Base-by-base conservation (phyloP, 345 rosid species). In the Moringa oleifera region DNA sequence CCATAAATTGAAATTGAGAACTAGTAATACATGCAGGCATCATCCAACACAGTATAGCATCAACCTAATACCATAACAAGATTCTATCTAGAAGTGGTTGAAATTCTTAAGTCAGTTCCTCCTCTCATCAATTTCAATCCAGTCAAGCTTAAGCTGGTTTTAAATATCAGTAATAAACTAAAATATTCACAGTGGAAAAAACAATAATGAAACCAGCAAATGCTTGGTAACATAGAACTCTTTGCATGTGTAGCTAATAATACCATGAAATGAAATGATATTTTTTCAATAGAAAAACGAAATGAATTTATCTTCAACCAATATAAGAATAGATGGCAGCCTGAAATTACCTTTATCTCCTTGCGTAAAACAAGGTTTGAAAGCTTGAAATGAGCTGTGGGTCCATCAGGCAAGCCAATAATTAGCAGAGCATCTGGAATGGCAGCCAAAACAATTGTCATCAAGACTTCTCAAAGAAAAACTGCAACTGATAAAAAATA, bases 351-450 rank as follows among this genome's bases (percentile, higher is more conserved):
- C 99, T 91, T 95, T 62, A 91, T 88, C 54, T 95, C 95, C 75
- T 91, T 95, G 54, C 90, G 85, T 20, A 95, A 67, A 56, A 87
- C 86, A 59, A 95, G 95, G 63, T 75, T 81, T 13, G 97, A 88
- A 62, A 95, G 79, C 71, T 85, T 95, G 76, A 95, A 95, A 71
- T 91, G 95, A 23, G 99, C 99, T 25, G 99, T 91, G 46, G 99
- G 99, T 60, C 99, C 99, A 62, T 65, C 68, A 6, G 97, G 99
- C 81, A 95, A 81, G 54, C 93, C 85, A 31, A 89, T 84, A 54
- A 95, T 58, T 61, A 89, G 71, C 18, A 89, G 88, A 45, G 91
- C 97, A 81, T 95, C 99, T 94, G 62, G 51, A 59, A n/a, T n/a
- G 23, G 63, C 20, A 68, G 41, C 37, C 33, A 57, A 20, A 41